Base-by-base conservation (phyloP, 768 basidiomycete species). In the Scleroderma bovista region DNA sequence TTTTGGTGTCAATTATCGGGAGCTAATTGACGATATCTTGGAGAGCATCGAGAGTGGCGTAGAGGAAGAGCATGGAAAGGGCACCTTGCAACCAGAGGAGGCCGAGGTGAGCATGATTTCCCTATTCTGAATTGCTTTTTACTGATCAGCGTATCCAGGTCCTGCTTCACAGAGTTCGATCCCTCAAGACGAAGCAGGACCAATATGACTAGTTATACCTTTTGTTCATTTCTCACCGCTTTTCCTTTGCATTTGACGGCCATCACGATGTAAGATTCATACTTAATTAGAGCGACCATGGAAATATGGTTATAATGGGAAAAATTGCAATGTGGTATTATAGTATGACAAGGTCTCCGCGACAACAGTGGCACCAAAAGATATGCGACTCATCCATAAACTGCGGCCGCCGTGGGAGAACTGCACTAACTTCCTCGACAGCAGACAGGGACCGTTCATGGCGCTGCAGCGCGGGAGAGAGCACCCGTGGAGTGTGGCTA, bases 351-450 rank as follows among this genome's bases (percentile, higher is more conserved):
- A 92, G 68, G 65, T 93, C 89, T 42, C 89, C 89, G 44, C 71
- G 74, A 73, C 89, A 93, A 17, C 86, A 80, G 60, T 82, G 77
- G 69, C 89, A 93, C 88, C 90, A 93, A 69, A 93, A 92, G 16
- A 93, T 80, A 62, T 92, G 89, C 23, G 88, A 82, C 57, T 92
- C 89, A 59, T 93, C 90, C 70, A 91, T 70, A 62, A 91, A 92
- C 60, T 89, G 88, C 3, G 86, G 76, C 46, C 84, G 80, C 39
- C 54, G 55, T 1, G 59, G 41, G 16, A 52, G 34, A 1, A 57
- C 61, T 58, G 44, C 52, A 16, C 61, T 55, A 1, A 58, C 58
- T 23, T 52, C 31, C 37, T 44, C 33, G 19, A 50, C 32, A 8
- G 36, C 36, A 23, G 49, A 24, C 16, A 36, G 24, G 16, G 24